These are phyloP conservation scores for Xerocomus potaroensis DNA, from an alignment of 768 basidiomycete genomes.

Conservation along the genomic window DNA sequence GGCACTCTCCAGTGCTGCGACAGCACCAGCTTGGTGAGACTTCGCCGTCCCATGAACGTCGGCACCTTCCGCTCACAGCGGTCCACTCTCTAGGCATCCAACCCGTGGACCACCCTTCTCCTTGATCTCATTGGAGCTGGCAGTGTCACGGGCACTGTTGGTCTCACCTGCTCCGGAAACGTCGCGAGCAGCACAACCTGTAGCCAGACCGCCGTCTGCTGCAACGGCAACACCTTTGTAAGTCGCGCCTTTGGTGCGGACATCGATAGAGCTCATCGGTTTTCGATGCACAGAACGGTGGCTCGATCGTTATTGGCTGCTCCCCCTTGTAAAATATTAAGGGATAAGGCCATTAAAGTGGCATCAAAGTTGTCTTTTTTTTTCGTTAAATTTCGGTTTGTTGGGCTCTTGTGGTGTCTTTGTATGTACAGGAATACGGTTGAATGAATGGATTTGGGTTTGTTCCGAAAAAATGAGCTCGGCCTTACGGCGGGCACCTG, in stretches of 20 bases:
- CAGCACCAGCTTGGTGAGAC: not conserved
- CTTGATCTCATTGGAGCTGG: not conserved
- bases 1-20: slow-evolving; percentile 14
- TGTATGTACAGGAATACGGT: no score
- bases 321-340: not conserved
- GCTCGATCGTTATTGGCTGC: not conserved
- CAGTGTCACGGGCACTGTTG: not conserved
- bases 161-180: not conserved
- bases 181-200: not conserved
- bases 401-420: no score
- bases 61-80: not conserved
- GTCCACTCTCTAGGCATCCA: not conserved
- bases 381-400: no score
- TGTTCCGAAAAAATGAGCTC: no score
- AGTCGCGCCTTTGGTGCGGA: not conserved
- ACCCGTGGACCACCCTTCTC: not conserved
- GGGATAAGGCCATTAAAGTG: no score
- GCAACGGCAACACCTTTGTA: not conserved
- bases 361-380: no score
- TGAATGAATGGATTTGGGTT: no score
- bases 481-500: no score
- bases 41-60: no score
- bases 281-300: not conserved
- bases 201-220: not conserved
- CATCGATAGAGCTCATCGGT: not conserved